Conservation (phyloP, 306 rosid genomes). For the Alnus glutinosa region DNA sequence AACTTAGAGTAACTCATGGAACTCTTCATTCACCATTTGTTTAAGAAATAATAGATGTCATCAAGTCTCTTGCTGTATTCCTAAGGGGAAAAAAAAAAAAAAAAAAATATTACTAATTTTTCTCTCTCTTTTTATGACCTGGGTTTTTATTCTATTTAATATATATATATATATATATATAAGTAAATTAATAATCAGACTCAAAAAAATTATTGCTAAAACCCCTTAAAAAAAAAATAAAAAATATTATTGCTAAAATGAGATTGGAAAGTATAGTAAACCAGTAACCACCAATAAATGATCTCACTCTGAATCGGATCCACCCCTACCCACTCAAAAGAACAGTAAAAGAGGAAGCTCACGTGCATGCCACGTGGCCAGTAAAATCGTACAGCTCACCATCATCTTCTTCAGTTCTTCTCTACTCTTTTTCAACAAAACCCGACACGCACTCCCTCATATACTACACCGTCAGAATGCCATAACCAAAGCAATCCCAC, state of each 20-base stretch:
- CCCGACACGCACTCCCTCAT: conserved; percentile 4
- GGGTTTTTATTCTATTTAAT: too few species aligned
- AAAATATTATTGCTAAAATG: neutral
- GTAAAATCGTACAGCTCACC: conserved; percentile 21
- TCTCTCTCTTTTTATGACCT: too few species aligned
- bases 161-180: too few species aligned
- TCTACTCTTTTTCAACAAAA: conserved; percentile 27
- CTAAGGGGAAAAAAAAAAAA: too few species aligned
- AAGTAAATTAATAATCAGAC: too few species aligned
- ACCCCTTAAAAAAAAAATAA: too few species aligned
- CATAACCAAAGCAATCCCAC: conserved; percentile 15
- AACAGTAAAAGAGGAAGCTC: conserved; percentile 32
- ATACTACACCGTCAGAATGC: conserved; percentile 23
- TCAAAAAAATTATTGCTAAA: neutral
- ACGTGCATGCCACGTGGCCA: conserved; percentile 58
- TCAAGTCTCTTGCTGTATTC: too few species aligned
- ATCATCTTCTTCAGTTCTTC: conserved; percentile 1
- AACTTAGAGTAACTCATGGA: too few species aligned
- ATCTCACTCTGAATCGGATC: neutral
- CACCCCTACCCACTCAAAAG: conserved; percentile 26
- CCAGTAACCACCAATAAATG: neutral
- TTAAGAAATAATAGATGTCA: too few species aligned
- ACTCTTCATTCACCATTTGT: too few species aligned
- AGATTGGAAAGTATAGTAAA: neutral
- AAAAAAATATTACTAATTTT: too few species aligned